Evolutionary conservation across 2,329 filamentous ascomycete species (phyloP).

Genomic region (Zymoseptoria tritici): DNA sequence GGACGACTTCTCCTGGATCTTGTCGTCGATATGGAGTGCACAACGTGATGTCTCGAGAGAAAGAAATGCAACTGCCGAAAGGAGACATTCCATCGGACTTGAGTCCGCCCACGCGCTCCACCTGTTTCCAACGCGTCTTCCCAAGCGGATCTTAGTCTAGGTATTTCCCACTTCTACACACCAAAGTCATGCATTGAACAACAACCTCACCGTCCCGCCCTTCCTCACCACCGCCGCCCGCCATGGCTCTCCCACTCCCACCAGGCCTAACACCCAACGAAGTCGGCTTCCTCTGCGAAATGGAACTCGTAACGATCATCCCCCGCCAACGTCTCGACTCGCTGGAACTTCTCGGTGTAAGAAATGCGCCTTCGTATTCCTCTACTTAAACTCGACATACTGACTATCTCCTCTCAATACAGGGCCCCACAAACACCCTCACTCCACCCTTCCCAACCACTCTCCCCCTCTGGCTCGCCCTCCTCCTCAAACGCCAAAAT

Average conservation of each 20-base stretch:
- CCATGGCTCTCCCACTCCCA: conserved; percentile 56
- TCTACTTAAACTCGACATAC: neutral
- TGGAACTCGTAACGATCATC: conserved; percentile 90
- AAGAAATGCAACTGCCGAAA: neutral
- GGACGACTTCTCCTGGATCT: too few relatives aligned
- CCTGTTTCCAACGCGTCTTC: neutral
- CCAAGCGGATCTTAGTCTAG: too few relatives aligned
- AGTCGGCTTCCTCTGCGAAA: conserved; percentile 91
- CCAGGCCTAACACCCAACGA: conserved; percentile 73
- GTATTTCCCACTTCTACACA: too few relatives aligned
- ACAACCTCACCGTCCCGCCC: neutral
- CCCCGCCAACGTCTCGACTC: conserved; percentile 84
- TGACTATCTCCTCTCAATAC: conserved; percentile 2
- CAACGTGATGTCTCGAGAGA: neutral
- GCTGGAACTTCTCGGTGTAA: conserved; percentile 76
- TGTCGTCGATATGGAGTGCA: too few relatives aligned
- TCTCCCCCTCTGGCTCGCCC: conserved; percentile 86
- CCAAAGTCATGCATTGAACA: neutral
- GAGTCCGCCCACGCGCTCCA: neutral
- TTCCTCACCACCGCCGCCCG: neutral
- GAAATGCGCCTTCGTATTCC: conserved; percentile 34
- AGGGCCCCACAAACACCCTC: conserved; percentile 73
- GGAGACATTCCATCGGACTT: neutral
- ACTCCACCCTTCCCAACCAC: conserved; percentile 72
- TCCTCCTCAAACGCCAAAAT: conserved; percentile 88